These are phyloP conservation scores for Cladosporium sp. DNA, from an alignment of 2,329 filamentous ascomycete species.

Conservation along the genomic window DNA sequence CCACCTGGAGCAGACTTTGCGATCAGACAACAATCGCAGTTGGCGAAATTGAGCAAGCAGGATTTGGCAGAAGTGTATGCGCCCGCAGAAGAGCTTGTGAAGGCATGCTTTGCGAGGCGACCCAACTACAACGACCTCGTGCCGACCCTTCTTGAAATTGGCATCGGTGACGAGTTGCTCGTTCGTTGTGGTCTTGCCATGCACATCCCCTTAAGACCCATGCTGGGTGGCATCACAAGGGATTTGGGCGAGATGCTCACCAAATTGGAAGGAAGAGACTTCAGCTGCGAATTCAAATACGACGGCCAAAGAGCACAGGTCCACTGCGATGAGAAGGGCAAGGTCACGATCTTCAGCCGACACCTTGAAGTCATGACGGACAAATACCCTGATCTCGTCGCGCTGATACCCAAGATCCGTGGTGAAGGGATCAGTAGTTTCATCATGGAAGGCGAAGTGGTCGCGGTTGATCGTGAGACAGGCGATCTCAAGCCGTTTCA, in stretches of 20 bases:
- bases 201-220: slow-evolving; percentile 84
- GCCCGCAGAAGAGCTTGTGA: slow-evolving; percentile 79
- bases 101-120: slow-evolving; percentile 84
- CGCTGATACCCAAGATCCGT: slow-evolving; percentile 78
- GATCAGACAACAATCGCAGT: slow-evolving; percentile 47
- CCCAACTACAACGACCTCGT: slow-evolving; percentile 94
- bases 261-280: slow-evolving; percentile 81
- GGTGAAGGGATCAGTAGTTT: slow-evolving; percentile 85
- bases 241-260: slow-evolving; percentile 92
- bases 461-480: slow-evolving; percentile 75
- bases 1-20: slow-evolving; percentile 62
- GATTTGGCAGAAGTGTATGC: slow-evolving; percentile 70
- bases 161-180: slow-evolving; percentile 74
- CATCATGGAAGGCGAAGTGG: slow-evolving; percentile 94
- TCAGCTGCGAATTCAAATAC: slow-evolving; percentile 95
- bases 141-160: slow-evolving; percentile 75
- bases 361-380: slow-evolving; percentile 97
- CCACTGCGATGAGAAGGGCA: slow-evolving; percentile 79
- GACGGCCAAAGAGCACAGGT: slow-evolving; percentile 95
- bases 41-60: slow-evolving; percentile 75
- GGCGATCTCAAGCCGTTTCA: slow-evolving; percentile 90
- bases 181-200: slow-evolving; percentile 74
- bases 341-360: slow-evolving; percentile 89
- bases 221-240: slow-evolving; percentile 93
- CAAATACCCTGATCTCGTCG: slow-evolving; percentile 93